Conservation (phyloP, 768 basidiomycete genomes). For the Xerocomellus amylosporus region DNA sequence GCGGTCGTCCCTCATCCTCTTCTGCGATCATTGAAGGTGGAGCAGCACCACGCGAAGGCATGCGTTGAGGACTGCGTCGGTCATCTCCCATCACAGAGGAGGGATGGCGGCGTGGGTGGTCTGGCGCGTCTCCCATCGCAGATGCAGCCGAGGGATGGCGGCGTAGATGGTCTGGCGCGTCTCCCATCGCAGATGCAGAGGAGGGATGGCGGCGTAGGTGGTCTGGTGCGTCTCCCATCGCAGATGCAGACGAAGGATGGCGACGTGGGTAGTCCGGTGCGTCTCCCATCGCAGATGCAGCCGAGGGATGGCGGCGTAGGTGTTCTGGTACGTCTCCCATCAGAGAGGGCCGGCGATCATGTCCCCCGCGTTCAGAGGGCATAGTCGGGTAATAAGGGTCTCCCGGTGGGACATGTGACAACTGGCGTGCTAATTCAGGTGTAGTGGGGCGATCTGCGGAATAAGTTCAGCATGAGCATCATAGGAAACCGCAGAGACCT, state of each 20-base stretch:
- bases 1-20: constrained; percentile 19
- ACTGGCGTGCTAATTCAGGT: constrained; percentile 6
- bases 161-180: not conserved
- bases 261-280: not conserved
- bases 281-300: not conserved
- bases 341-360: not conserved
- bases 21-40: constrained; percentile 15
- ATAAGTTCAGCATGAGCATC: constrained; percentile 3
- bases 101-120: not conserved
- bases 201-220: constrained; percentile 7
- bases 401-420: constrained; percentile 7
- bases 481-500: not conserved
- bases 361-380: constrained; percentile 6
- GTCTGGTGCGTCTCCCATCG: not conserved
- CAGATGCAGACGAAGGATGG: constrained; percentile 7
- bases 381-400: constrained; percentile 14
- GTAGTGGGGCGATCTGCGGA: constrained; percentile 18
- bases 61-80: constrained; percentile 10
- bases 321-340: constrained; percentile 4
- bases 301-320: constrained; percentile 10
- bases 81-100: constrained; percentile 2
- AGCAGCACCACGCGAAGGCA: constrained; percentile 14
- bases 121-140: not conserved
- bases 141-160: constrained; percentile 11
- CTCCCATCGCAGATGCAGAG: not conserved